A percentile compares a stretch with the other conserved stretches of the same genome.
phyloP scores from a whole-genome alignment of 768 basidiomycete genomes.

The Termitomyces sp. region DNA sequence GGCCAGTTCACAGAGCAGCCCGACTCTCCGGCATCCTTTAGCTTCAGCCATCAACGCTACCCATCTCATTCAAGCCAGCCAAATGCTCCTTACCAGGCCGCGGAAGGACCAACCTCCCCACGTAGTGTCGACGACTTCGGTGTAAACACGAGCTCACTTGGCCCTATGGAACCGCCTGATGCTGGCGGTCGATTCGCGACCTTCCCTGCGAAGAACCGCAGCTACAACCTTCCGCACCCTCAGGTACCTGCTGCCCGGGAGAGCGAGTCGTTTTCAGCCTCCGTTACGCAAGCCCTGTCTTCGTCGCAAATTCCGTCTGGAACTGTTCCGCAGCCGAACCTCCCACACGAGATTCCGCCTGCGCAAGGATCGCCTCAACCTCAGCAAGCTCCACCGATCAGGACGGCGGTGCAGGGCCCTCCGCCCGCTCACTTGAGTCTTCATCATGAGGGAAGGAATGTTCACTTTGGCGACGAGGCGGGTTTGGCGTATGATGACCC shows the following conservation, averaged over 20 bases:
- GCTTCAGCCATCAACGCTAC: constrained; percentile 6
- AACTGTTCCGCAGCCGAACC: background rate
- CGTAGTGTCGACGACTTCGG: constrained; percentile 39
- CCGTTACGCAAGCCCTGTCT: constrained; percentile 27
- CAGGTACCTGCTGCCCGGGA: constrained; percentile 15
- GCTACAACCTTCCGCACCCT: constrained; percentile 25
- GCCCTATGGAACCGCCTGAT: constrained; percentile 16
- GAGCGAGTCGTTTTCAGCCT: constrained; percentile 28
- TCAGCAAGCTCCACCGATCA: constrained; percentile 36
- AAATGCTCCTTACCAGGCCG: constrained; percentile 8
- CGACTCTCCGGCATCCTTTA: constrained; percentile 11
- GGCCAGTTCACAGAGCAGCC: constrained; percentile 23
- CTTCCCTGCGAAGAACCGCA: constrained; percentile 46
- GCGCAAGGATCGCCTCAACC: constrained; percentile 21
- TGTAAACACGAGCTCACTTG: constrained; percentile 18
- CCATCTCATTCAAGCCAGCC: constrained; percentile 7
- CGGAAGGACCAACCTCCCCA: constrained; percentile 3
- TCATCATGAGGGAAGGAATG: constrained; percentile 12
- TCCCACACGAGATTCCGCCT: constrained; percentile 4
- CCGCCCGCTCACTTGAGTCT: constrained; percentile 11
- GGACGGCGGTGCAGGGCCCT: constrained; percentile 3
- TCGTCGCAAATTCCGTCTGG: constrained; percentile 13
- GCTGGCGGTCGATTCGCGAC: constrained; percentile 58
- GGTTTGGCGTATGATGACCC: constrained; percentile 30
- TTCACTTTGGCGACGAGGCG: constrained; percentile 25